A percentile compares a stretch with the other conserved stretches of the same genome.
These are phyloP conservation scores for Triticum dicoccoides DNA, from an alignment of 176 grass and related monocot species.

Conservation along the genomic window DNA sequence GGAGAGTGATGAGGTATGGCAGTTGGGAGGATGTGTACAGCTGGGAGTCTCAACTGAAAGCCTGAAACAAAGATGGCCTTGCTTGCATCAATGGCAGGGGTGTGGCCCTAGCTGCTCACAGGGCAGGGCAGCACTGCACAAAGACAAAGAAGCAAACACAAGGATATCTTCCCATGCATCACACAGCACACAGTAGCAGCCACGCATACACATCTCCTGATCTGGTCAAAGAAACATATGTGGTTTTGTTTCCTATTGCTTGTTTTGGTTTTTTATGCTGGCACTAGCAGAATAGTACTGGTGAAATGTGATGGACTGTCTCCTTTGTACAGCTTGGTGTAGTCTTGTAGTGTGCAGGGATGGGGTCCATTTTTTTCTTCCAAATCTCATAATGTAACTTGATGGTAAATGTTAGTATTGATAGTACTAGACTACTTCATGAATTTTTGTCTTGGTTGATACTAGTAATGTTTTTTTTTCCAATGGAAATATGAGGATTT, in stretches of 20 bases:
- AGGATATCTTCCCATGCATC: constrained; percentile 45
- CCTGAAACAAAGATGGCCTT: constrained; percentile 43
- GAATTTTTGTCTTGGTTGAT: background rate
- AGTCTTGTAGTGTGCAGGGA: constrained; percentile 1
- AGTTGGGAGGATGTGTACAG: constrained; percentile 41
- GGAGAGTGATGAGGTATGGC: constrained; percentile 23
- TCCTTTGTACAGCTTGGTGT: constrained; percentile 5
- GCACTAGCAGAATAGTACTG: constrained; percentile 15
- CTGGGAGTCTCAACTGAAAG: constrained; percentile 54
- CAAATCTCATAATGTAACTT: background rate
- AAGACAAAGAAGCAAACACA: constrained; percentile 53
- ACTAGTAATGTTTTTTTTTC: background rate
- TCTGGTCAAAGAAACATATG: constrained; percentile 51
- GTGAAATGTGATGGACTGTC: constrained; percentile 31
- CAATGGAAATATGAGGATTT: background rate
- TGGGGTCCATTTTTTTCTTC: background rate
- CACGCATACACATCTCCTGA: constrained; percentile 33
- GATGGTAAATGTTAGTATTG: background rate
- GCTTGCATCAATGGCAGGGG: constrained; percentile 46
- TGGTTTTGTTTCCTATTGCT: constrained; percentile 35
- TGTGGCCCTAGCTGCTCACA: constrained; percentile 34
- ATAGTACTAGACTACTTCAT: background rate
- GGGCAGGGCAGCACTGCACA: constrained; percentile 37
- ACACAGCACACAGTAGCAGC: constrained; percentile 17
- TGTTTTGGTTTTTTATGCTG: constrained; percentile 32